Conservation (phyloP, 108 stramenopile genomes). For the Fistulifera pelliculosa region DNA sequence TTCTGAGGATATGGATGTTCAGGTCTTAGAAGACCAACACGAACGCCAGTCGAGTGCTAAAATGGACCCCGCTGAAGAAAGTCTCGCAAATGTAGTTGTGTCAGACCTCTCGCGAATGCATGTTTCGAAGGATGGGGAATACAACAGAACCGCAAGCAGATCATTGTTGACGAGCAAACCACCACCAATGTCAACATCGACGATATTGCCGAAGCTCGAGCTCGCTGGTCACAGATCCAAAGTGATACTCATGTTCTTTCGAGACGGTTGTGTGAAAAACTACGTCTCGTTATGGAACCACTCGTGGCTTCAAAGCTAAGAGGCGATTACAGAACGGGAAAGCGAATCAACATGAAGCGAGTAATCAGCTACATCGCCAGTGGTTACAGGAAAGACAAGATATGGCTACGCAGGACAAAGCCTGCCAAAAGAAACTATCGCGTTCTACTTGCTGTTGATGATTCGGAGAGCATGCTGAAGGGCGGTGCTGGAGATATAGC, state of each 20-base stretch:
- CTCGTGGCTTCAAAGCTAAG: constrained; percentile 90
- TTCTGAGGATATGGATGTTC: neutral
- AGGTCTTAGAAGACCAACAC: neutral
- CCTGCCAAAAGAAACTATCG: constrained; percentile 96
- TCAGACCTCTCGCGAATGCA: constrained; percentile 34
- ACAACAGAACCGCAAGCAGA: neutral
- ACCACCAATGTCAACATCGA: constrained; percentile 7
- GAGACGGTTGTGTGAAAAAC: constrained; percentile 92
- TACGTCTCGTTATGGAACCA: constrained; percentile 94
- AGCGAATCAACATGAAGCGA: constrained; percentile 97
- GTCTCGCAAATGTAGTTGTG: constrained; percentile 19
- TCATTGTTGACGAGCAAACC: constrained; percentile 20
- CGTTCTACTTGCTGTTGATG: constrained; percentile 93
- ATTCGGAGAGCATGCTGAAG: constrained; percentile 94
- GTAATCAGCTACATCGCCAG: constrained; percentile 99
- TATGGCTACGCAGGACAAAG: constrained; percentile 98
- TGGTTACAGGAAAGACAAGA: constrained; percentile 97
- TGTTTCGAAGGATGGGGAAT: constrained; percentile 13
- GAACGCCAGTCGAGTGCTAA: neutral
- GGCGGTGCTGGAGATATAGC: constrained; percentile 88
- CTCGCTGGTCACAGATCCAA: constrained; percentile 57
- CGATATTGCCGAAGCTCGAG: constrained; percentile 39
- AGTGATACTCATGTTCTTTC: constrained; percentile 71
- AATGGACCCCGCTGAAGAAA: neutral
- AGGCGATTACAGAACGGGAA: constrained; percentile 97